Evolutionary conservation across 345 rosid species (phyloP).

Genomic region (Lenwebbia sp.): DNA sequence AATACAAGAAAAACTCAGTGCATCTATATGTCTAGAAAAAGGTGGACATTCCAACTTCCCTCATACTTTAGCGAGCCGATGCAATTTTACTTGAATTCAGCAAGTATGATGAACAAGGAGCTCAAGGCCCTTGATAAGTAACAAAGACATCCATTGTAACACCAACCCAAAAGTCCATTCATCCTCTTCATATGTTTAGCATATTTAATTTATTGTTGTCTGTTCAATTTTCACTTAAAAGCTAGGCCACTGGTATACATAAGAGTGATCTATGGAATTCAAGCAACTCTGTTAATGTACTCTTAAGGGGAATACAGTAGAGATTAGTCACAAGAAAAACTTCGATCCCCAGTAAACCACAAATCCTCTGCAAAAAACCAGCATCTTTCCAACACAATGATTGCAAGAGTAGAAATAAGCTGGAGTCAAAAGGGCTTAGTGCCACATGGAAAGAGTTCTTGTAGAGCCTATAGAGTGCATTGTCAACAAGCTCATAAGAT

Average conservation of each 20-base stretch:
- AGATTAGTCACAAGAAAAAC: not conserved
- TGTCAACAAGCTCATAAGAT: not conserved
- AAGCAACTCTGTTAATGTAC: not conserved
- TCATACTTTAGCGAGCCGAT: not conserved
- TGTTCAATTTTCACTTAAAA: not conserved
- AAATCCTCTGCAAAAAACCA: not conserved
- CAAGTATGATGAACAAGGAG: not conserved
- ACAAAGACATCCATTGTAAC: not conserved
- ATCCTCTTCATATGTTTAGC: not conserved
- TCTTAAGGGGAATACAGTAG: not conserved
- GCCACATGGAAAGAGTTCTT: not conserved
- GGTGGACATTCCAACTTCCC: not conserved
- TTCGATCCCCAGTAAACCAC: not conserved
- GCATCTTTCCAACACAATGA: not conserved
- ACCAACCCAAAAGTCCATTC: not conserved
- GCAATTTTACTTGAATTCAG: not conserved
- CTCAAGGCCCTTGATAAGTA: not conserved
- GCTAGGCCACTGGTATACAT: not conserved
- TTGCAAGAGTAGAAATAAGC: not conserved
- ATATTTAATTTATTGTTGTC: not conserved
- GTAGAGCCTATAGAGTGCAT: not conserved
- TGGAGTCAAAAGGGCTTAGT: not conserved
- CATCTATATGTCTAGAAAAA: not conserved
- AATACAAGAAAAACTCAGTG: not conserved
- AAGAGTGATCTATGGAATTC: not conserved